Percentiles rank a stretch among this genome's conserved stretches.
These are phyloP conservation scores for Mycosphaerella sp. DNA, from an alignment of 2,329 filamentous ascomycete genomes.

Conservation along the genomic window DNA sequence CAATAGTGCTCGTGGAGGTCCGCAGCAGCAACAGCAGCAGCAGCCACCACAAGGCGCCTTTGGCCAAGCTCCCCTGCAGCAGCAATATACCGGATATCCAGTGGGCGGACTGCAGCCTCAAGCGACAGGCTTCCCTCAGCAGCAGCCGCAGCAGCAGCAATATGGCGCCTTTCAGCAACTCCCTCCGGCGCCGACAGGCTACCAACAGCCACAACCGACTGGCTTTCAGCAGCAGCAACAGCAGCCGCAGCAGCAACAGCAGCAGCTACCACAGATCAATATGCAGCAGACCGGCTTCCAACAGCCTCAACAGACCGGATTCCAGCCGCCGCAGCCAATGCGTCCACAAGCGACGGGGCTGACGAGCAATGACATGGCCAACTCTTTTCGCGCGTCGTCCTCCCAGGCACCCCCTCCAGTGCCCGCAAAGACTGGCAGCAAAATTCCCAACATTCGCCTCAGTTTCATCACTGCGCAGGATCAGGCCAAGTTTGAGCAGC, in stretches of 20 bases:
- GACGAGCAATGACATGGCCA: conserved; percentile 58
- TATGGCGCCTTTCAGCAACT: conserved; percentile 38
- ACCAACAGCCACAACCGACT: conserved; percentile 43
- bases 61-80: conserved; percentile 50
- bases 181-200: conserved; percentile 30
- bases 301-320: conserved; percentile 34
- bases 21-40: conserved; percentile 38
- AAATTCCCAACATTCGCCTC: conserved; percentile 87
- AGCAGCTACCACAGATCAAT: conserved; percentile 27
- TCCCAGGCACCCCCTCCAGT: conserved; percentile 52
- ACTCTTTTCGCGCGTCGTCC: conserved; percentile 49
- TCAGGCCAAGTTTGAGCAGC: conserved; percentile 92
- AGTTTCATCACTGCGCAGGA: conserved; percentile 95
- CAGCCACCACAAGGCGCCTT: conserved; percentile 44
- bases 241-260: conserved; percentile 36
- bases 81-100: conserved; percentile 63
- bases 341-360: conserved; percentile 52
- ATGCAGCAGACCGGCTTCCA: conserved; percentile 36
- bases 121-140: conserved; percentile 30
- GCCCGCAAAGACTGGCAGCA: conserved; percentile 59
- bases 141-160: conserved; percentile 31
- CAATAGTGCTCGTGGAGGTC: conserved; percentile 66
- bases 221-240: conserved; percentile 37
- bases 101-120: conserved; percentile 34
- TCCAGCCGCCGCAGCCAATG: conserved; percentile 37